These are phyloP conservation scores for Vitis hybrid DNA, from an alignment of 177 flowering plant genomes.

Conservation along the genomic window DNA sequence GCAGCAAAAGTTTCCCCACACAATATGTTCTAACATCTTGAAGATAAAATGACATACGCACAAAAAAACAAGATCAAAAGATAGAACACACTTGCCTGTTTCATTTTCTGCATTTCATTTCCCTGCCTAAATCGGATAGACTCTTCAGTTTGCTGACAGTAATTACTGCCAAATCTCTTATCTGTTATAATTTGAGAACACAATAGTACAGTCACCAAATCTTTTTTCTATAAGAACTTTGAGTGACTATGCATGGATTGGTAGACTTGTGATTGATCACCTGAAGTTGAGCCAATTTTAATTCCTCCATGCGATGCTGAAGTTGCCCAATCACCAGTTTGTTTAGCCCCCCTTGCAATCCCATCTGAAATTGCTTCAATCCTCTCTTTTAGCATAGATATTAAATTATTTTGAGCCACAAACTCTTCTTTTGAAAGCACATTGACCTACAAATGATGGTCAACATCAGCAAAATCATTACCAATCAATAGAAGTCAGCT, in stretches of 20 bases:
- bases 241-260: not conserved
- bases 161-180: constrained; percentile 30
- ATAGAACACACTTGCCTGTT: constrained; percentile 31
- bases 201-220: not conserved
- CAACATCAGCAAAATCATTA: not conserved
- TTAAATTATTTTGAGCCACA: constrained; percentile 40
- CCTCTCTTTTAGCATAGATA: constrained; percentile 32
- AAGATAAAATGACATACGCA: no score
- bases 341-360: constrained; percentile 19
- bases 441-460: constrained; percentile 28
- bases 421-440: constrained; percentile 43
- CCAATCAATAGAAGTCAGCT: not conserved
- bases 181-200: constrained; percentile 9
- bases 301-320: constrained; percentile 29
- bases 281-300: constrained; percentile 30
- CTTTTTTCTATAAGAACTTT: no score
- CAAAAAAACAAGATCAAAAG: not conserved
- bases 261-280: constrained; percentile 8
- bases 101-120: constrained; percentile 44
- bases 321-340: constrained; percentile 30
- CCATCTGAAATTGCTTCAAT: constrained; percentile 49
- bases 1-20: not conserved
- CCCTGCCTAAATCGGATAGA: constrained; percentile 36
- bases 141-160: constrained; percentile 38
- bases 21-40: no score